These are phyloP conservation scores for Verticillium dahliae DNA, from an alignment of 2,329 filamentous ascomycete genomes.

Conservation along the genomic window DNA sequence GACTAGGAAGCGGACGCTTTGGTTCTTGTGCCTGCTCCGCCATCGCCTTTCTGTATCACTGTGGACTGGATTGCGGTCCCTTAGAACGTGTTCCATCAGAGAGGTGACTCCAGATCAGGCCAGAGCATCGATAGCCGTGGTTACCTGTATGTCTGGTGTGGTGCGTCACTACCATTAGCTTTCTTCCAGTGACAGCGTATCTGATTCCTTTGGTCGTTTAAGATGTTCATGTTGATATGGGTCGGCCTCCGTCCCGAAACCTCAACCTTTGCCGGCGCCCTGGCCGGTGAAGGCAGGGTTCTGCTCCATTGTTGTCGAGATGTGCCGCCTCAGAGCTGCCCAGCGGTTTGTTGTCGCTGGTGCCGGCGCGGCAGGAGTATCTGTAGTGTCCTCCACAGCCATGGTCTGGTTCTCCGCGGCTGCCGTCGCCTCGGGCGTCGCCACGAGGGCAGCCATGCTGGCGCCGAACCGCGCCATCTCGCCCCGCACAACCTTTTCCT, in stretches of 20 bases:
- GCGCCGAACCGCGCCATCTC: constrained; percentile 81
- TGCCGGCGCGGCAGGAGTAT: constrained; percentile 9
- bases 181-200: no score
- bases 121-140: no score
- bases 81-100: background rate
- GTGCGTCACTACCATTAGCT: no score
- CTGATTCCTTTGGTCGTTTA: no score
- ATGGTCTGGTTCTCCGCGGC: constrained; percentile 2
- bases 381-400: constrained; percentile 9
- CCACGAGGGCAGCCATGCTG: constrained; percentile 71
- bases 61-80: background rate
- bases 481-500: constrained; percentile 69
- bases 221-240: background rate
- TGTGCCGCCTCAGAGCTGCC: constrained; percentile 77
- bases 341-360: constrained; percentile 55
- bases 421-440: constrained; percentile 20
- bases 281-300: constrained; percentile 62
- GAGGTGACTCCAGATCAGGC: no score
- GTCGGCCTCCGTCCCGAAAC: background rate
- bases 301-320: constrained; percentile 82
- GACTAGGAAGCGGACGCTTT: background rate
- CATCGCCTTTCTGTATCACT: background rate
- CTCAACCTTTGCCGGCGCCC: background rate
- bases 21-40: background rate
- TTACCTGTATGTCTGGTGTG: no score